These are phyloP conservation scores for Inosperma sp. DNA, from an alignment of 768 basidiomycete species.

Conservation along the genomic window DNA sequence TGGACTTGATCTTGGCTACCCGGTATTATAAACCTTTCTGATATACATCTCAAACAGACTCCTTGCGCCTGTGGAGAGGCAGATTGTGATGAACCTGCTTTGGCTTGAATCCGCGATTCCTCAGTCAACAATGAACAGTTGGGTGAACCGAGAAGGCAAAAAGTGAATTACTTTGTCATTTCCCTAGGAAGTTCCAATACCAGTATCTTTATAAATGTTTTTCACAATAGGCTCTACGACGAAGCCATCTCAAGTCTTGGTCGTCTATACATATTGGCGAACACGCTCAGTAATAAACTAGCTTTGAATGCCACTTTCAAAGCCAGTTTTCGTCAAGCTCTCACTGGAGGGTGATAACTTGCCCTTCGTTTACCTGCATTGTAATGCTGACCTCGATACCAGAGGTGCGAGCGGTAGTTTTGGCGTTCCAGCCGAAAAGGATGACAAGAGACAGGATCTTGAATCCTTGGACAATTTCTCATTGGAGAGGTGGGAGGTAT, in stretches of 20 bases:
- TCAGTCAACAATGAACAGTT: slow-evolving; percentile 62
- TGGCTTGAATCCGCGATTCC: slow-evolving; percentile 81
- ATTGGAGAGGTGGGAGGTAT: slow-evolving; percentile 86
- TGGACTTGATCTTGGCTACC: slow-evolving; percentile 32
- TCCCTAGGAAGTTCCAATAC: slow-evolving; percentile 5
- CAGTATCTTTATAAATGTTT: slow-evolving; percentile 12
- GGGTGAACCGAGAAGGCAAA: slow-evolving; percentile 72
- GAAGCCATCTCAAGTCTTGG: slow-evolving; percentile 59
- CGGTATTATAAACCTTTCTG: slow-evolving; percentile 15
- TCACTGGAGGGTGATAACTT: slow-evolving; percentile 74
- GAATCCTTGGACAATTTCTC: slow-evolving; percentile 76
- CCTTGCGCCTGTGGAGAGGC: slow-evolving; percentile 72
- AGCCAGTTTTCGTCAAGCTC: slow-evolving; percentile 71
- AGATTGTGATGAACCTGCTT: slow-evolving; percentile 80
- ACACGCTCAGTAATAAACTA: slow-evolving; percentile 58
- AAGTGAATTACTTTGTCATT: slow-evolving; percentile 54
- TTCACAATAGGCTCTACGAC: slow-evolving; percentile 58
- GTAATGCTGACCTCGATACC: slow-evolving; percentile 12
- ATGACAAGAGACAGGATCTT: slow-evolving; percentile 53
- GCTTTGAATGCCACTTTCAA: slow-evolving; percentile 74
- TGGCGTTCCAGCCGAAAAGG: slow-evolving; percentile 67
- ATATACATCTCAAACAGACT: slow-evolving; percentile 45
- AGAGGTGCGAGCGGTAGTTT: slow-evolving; percentile 81
- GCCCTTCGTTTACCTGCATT: background rate
- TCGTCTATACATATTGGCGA: slow-evolving; percentile 65